phyloP scores from a whole-genome alignment of 2,329 filamentous ascomycete species.

The Cryoendolithus antarcticus region DNA sequence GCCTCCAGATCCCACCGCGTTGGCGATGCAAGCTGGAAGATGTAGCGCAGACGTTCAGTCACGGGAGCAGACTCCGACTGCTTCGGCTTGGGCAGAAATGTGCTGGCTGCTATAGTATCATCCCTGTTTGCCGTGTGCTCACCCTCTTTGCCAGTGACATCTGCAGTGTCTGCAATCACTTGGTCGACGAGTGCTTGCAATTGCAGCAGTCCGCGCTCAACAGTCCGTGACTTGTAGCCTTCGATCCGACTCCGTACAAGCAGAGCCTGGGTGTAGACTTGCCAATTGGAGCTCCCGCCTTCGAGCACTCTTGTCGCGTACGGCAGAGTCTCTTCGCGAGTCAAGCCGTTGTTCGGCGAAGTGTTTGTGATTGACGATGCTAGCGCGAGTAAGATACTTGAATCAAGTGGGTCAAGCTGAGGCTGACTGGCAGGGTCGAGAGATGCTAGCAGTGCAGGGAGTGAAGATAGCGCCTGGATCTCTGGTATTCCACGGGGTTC shows the following conservation, averaged over 20 bases:
- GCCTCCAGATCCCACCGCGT: conserved; percentile 90
- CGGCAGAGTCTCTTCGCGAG: conserved; percentile 83
- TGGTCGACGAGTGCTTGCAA: conserved; percentile 93
- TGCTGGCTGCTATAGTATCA: conserved; percentile 41
- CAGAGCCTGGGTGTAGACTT: conserved; percentile 88
- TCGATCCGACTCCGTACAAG: conserved; percentile 85
- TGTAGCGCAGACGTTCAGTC: conserved; percentile 64
- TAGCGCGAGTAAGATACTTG: conserved; percentile 66
- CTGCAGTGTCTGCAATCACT: conserved; percentile 71
- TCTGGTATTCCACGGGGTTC: conserved; percentile 25
- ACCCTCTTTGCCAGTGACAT: conserved; percentile 13
- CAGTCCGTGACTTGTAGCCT: conserved; percentile 70
- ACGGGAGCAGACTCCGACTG: conserved; percentile 66
- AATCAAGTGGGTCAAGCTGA: conserved; percentile 68
- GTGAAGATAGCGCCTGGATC: conserved; percentile 32
- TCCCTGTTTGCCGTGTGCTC: conserved; percentile 7
- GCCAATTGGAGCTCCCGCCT: conserved; percentile 91
- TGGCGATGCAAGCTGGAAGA: conserved; percentile 72
- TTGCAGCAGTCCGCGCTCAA: conserved; percentile 82
- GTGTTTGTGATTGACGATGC: conserved; percentile 88
- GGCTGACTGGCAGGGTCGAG: conserved; percentile 73
- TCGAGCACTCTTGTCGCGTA: conserved; percentile 80
- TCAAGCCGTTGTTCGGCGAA: conserved; percentile 70
- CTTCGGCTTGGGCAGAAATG: conserved; percentile 70
- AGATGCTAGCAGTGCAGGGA: conserved; percentile 51